Base-by-base conservation (phyloP, 345 rosid species). In the Pistacia integerrima region DNA sequence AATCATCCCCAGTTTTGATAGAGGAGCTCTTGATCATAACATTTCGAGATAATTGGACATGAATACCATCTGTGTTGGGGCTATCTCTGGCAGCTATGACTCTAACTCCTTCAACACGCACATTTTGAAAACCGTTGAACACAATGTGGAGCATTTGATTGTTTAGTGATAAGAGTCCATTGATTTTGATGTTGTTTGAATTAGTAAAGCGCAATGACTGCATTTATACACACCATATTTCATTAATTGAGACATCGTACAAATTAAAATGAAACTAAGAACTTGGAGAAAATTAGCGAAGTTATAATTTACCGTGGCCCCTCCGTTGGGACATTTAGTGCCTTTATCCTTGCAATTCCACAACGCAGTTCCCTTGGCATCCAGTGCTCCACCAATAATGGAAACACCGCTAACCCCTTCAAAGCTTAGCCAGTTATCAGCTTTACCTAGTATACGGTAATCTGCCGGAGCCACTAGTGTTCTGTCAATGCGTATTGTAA, bases 11-110 rank as follows among this genome's bases (percentile, higher is more conserved):
- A 6, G 69, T 22, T 30, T 36, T 62, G 63, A 76, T 69, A 1
- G 46, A n/a, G 13, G 79, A 76, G 35, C 36, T 60, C 2, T 9
- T 4, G 30, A 69, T 69, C 8, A 5, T 6, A 8, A 76, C 60
- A 33, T 69, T 49, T 3, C 38, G 69, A 0, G 79, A 76, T 36
- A 33, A 11, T 30, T 69, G 60, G 20, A 69, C 62, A 14, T 76
- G 79, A n/a, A 76, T 69, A 0, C 74, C 79, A 25, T 76, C 79
- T 4, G 79, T 76, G 22, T 76, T 76, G 20, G 69, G 79, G 74
- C 79, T 76, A 22, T 22, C 22, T 22, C 0, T 0, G 22, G 68
- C 66, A 5, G 74, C 79, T 17, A 13, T 67, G 1, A 76, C 11
- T 33, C 44, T 68, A 22, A 76, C 22, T 22, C 22, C 22, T 22